Evolutionary conservation across 1,284 basidiomycete genomes (phyloP).

Genomic region (Apiotrichum porosum): DNA sequence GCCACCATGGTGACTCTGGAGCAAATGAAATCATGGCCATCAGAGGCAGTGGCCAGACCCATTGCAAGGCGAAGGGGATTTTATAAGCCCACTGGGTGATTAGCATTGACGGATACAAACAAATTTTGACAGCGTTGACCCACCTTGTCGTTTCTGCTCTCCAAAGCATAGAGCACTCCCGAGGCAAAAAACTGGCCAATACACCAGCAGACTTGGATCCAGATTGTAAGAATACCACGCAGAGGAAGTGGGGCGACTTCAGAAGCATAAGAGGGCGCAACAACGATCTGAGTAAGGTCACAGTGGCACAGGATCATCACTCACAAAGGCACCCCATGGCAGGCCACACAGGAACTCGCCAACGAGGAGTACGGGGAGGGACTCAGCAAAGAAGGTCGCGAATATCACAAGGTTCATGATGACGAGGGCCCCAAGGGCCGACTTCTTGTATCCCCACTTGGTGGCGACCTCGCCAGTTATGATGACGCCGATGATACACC

Average conservation of each 20-base stretch:
- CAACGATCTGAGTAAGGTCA: too few relatives aligned
- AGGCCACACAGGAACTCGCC: slow-evolving; percentile 35
- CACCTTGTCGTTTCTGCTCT: too few relatives aligned
- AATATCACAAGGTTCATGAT: not conserved
- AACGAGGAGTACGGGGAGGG: slow-evolving; percentile 22
- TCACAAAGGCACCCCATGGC: slow-evolving; percentile 52
- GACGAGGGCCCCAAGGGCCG: not conserved
- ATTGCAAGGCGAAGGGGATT: slow-evolving; percentile 16
- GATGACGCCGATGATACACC: slow-evolving; percentile 1
- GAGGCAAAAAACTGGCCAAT: slow-evolving; percentile 36
- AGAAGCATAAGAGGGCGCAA: slow-evolving; percentile 48
- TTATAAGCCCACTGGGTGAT: not conserved
- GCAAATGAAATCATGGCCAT: slow-evolving; percentile 30
- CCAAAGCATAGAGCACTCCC: too few relatives aligned
- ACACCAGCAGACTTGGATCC: slow-evolving; percentile 46
- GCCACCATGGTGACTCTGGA: slow-evolving; percentile 33
- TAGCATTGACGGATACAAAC: too few relatives aligned
- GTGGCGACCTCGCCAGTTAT: too few relatives aligned
- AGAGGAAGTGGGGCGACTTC: slow-evolving; percentile 49
- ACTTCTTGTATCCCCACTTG: too few relatives aligned
- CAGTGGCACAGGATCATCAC: too few relatives aligned
- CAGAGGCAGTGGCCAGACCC: slow-evolving; percentile 44
- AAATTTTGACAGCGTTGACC: too few relatives aligned
- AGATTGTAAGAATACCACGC: slow-evolving; percentile 32
- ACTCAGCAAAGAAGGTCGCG: slow-evolving; percentile 13